These are phyloP conservation scores for Naganishia liquefaciens DNA, from an alignment of 1,284 basidiomycete genomes.

Conservation along the genomic window DNA sequence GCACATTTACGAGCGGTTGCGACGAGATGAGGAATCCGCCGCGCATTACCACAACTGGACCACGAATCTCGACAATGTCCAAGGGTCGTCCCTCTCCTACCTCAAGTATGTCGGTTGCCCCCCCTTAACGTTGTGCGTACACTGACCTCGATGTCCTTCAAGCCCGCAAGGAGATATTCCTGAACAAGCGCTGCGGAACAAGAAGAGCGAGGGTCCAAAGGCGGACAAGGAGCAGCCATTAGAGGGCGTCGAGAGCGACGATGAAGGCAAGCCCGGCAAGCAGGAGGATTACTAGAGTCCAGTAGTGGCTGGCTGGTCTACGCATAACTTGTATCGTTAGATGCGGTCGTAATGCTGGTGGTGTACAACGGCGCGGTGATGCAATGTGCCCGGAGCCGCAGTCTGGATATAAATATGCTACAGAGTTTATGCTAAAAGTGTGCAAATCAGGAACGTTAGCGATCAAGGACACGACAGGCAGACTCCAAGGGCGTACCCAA, in stretches of 20 bases:
- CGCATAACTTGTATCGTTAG: not conserved
- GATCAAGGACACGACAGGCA: not conserved
- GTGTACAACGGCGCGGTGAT: not conserved
- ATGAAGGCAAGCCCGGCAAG: constrained; percentile 22
- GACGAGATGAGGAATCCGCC: constrained; percentile 70
- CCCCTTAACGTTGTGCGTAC: not conserved
- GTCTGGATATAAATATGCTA: not conserved
- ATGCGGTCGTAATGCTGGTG: not conserved
- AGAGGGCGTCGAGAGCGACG: constrained; percentile 26
- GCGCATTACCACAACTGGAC: constrained; percentile 28
- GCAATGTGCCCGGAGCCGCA: too few relatives aligned
- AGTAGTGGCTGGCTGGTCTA: not conserved
- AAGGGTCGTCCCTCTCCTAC: constrained; percentile 21
- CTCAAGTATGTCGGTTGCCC: constrained; percentile 14
- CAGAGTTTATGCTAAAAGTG: constrained; percentile 1
- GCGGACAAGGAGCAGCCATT: constrained; percentile 7
- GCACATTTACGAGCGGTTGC: constrained; percentile 80
- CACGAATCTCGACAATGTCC: constrained; percentile 26
- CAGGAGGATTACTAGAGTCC: constrained; percentile 3
- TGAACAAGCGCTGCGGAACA: constrained; percentile 23
- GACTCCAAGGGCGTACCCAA: constrained; percentile 11
- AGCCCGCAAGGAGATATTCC: constrained; percentile 29
- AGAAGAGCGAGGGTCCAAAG: constrained; percentile 20
- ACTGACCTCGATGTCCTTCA: not conserved
- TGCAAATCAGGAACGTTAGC: not conserved